Percentiles rank a stretch among this genome's conserved stretches.
These are phyloP conservation scores for Trichoderma brevicompactum DNA, from an alignment of 2,329 filamentous ascomycete genomes.

Conservation along the genomic window DNA sequence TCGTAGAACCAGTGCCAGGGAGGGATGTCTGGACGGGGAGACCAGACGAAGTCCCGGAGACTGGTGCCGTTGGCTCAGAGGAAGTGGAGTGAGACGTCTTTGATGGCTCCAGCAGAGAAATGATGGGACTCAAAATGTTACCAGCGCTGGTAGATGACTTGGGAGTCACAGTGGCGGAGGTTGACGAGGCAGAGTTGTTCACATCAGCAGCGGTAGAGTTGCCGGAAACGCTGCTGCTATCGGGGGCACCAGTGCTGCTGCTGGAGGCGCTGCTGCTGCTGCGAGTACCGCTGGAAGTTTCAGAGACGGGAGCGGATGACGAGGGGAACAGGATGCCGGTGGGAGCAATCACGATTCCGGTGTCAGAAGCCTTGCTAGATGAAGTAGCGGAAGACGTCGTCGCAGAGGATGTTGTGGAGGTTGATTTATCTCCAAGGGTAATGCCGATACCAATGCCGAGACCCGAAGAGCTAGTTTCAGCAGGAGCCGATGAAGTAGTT, in stretches of 20 bases:
- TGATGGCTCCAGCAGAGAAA: conserved; percentile 32
- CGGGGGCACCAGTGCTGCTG: neutral
- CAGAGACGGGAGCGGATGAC: conserved; percentile 4
- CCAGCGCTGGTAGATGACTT: conserved; percentile 4
- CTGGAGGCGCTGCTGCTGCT: neutral
- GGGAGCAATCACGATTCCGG: conserved; percentile 37
- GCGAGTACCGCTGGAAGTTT: neutral
- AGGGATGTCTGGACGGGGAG: conserved; percentile 22
- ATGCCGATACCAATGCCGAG: neutral
- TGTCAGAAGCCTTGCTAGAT: conserved; percentile 23
- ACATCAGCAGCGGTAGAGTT: conserved; percentile 1
- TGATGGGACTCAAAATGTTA: conserved; percentile 36
- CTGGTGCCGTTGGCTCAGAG: neutral
- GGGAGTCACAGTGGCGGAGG: neutral
- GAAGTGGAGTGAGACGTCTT: conserved; percentile 25
- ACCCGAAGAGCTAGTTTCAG: neutral
- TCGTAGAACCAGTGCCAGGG: conserved; percentile 10
- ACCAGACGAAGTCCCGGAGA: conserved; percentile 17
- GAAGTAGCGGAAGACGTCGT: conserved; percentile 31
- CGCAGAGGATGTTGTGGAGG: conserved; percentile 20
- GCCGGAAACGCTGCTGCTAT: neutral
- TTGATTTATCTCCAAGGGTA: neutral
- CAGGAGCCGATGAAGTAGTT: neutral
- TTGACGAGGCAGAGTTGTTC: neutral
- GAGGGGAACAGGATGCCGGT: conserved; percentile 35